Evolutionary conservation across 768 basidiomycete genomes (phyloP), one percentile per base, ranked within the genome.

Genomic region (Mycena alexandri): DNA sequence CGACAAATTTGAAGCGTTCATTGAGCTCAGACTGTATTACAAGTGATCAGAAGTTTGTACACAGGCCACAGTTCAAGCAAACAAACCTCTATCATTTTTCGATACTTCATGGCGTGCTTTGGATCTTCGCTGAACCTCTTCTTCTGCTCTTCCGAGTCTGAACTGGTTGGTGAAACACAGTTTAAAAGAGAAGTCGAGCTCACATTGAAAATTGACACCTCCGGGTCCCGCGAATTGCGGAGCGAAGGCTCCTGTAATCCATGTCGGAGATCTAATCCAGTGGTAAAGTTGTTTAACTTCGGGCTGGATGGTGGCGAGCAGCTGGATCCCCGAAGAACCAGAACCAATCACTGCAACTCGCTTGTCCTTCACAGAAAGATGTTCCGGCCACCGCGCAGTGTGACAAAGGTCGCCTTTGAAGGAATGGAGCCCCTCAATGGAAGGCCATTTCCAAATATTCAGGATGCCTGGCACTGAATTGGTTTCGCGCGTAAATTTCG

Each of bases 391-490:
- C 0, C 78, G 71, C 0, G 86, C 87, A 5, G 83, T 83, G 71
- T 89, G 87, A 2, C 83, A 74, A 43, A 87, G 71, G 51, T 73
- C 76, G n/a, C 87, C 87, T 71, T 81, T 80, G 76, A 84, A 89
- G 13, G 77, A 75, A 44, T 81, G 70, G 21, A 86, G 63, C 5
- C 86, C 86, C 7, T 76, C 74, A 48, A 87, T 87, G 12, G 83
- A 76, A 1, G 87, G 87, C 87, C 85, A 87, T 36, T 80, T 79
- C 85, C 85, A 87, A 14, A 64, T 50, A 59, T 75, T 75, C 5
- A 75, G 42, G 34, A 73, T 65, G 8, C 73, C 73, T 74, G 14
- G 64, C 0, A 55, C 9, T 22, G 5, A 17, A 2, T 59, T 48
- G 21, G 57, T 25, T 14, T 50, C 25, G 22, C 5, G 9, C 16